Evolutionary conservation across 257 asterid species (phyloP).

Genomic region (Penstemon newberryi): DNA sequence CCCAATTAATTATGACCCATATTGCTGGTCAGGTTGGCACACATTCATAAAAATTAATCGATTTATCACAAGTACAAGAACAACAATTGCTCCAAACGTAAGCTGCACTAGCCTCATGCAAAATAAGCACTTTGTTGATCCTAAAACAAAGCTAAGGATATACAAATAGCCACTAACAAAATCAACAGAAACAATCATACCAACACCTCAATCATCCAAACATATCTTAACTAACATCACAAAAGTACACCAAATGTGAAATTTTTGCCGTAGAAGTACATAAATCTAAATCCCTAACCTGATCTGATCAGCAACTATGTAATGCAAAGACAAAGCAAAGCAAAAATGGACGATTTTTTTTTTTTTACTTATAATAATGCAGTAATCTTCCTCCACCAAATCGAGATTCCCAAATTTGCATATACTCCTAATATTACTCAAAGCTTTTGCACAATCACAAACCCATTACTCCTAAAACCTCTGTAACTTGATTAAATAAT

Average conservation of each 20-base stretch:
- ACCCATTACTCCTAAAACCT: background rate
- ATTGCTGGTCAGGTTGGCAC: background rate
- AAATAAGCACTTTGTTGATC: background rate
- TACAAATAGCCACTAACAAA: background rate
- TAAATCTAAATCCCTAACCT: background rate
- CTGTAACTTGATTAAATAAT: background rate
- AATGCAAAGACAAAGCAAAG: no score
- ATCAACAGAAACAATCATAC: background rate
- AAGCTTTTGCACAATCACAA: slow-evolving; percentile 2
- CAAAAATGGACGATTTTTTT: background rate
- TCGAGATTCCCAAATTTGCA: slow-evolving; percentile 7
- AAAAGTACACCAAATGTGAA: background rate
- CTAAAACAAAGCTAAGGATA: background rate
- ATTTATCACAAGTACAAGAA: background rate
- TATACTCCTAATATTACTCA: background rate
- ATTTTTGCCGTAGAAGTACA: background rate
- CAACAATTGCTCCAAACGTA: background rate
- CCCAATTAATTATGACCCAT: background rate
- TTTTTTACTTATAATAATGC: slow-evolving; percentile 5
- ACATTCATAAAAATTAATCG: background rate
- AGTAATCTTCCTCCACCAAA: slow-evolving; percentile 1
- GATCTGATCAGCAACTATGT: background rate
- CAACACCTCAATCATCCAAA: slow-evolving; percentile 13
- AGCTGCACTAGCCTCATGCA: background rate
- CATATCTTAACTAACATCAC: background rate